phyloP scores from a whole-genome alignment of 163 green algal genomes.

The Chlorella variabilis region DNA sequence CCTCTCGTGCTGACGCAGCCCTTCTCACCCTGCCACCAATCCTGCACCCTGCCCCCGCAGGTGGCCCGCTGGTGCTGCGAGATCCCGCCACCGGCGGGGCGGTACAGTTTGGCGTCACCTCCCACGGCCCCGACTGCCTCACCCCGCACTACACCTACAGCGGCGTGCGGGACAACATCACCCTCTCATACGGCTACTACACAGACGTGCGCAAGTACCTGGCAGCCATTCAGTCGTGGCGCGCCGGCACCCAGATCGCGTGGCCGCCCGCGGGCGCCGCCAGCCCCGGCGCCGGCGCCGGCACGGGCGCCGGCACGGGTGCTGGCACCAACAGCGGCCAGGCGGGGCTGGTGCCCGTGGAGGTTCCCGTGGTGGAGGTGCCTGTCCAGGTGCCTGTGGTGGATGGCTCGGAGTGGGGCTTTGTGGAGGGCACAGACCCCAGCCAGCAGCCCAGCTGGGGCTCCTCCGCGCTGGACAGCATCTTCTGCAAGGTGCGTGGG shows the following conservation, averaged over 20 bases:
- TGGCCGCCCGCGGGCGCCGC: neutral
- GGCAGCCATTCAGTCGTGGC: neutral
- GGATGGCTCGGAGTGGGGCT: neutral
- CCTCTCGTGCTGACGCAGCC: neutral
- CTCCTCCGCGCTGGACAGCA: too few species aligned
- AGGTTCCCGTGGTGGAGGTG: too few species aligned
- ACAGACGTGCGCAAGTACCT: slow-evolving; percentile 22
- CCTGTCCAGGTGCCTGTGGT: too few species aligned
- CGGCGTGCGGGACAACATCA: neutral
- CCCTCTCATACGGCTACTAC: neutral
- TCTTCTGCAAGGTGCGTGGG: too few species aligned
- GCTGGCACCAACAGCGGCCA: neutral
- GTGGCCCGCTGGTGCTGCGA: neutral
- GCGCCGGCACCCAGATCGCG: neutral
- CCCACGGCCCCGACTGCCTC: slow-evolving; percentile 22
- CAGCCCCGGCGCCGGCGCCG: neutral
- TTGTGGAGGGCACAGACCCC: neutral
- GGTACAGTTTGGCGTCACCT: neutral
- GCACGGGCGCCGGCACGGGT: neutral
- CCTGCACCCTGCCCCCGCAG: too few species aligned
- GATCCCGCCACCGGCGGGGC: neutral
- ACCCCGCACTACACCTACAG: neutral
- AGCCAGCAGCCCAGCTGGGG: too few species aligned
- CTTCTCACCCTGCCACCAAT: neutral
- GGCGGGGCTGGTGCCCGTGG: neutral